These are phyloP conservation scores for Sporothrix phasma DNA, from an alignment of 2,329 filamentous ascomycete genomes.

Conservation along the genomic window DNA sequence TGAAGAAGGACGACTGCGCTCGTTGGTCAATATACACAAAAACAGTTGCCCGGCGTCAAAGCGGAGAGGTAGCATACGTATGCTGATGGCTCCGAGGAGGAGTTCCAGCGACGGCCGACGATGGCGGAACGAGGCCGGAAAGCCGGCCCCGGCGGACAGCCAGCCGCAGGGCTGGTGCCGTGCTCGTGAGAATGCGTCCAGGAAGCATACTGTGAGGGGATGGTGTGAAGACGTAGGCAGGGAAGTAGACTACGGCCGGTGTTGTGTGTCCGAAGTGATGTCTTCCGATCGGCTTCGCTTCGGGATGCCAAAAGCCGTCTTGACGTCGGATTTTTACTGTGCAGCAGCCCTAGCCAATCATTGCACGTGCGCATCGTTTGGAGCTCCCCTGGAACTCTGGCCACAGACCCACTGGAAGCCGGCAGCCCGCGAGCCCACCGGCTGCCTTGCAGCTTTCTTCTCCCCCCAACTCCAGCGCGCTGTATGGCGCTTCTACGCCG, in stretches of 20 bases:
- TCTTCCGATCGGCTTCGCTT: background rate
- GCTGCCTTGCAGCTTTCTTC: background rate
- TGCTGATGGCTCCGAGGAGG: conserved; percentile 11
- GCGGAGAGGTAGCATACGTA: conserved; percentile 8
- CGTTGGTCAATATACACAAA: background rate
- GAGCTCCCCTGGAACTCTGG: background rate
- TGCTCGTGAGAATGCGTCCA: background rate
- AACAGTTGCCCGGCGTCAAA: no score
- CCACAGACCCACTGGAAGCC: background rate
- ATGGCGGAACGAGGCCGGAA: background rate
- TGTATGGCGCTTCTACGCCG: no score
- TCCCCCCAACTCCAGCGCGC: background rate
- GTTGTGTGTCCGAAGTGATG: background rate
- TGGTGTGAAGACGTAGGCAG: background rate
- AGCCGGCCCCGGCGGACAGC: background rate
- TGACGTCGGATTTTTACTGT: background rate
- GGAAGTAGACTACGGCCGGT: background rate
- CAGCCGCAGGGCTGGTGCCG: conserved; percentile 9
- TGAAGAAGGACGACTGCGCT: conserved; percentile 48
- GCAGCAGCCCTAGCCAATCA: background rate
- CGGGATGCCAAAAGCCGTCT: background rate
- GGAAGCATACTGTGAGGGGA: background rate
- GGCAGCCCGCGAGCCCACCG: background rate
- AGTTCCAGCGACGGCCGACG: conserved; percentile 12
- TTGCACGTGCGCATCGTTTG: conserved; percentile 10